Percentiles rank a stretch among this genome's conserved stretches.
These are phyloP conservation scores for Neckera pumila DNA, from an alignment of 225 moss, liverwort and hornwort genomes.

Conservation along the genomic window DNA sequence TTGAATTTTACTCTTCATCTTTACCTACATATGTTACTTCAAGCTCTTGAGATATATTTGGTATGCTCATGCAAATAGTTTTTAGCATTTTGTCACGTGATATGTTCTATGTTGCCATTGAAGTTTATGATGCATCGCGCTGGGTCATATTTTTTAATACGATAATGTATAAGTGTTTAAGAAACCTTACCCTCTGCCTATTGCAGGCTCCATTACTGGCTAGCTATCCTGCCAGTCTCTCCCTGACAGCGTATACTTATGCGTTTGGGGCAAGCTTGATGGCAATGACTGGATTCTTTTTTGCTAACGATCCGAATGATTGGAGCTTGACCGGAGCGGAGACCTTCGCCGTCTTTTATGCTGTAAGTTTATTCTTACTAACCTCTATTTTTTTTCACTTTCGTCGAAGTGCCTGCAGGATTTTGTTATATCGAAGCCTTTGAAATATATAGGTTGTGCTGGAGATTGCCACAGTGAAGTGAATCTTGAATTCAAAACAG, in stretches of 20 bases:
- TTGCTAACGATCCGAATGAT: conserved; percentile 30
- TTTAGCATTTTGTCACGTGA: not conserved
- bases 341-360: conserved; percentile 60
- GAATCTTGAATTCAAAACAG: not conserved
- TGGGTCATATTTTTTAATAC: not conserved
- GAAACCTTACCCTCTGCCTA: not conserved
- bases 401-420: not conserved
- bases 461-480: not conserved
- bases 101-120: not conserved
- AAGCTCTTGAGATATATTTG: not conserved
- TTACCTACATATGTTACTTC: not conserved
- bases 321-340: conserved; percentile 54
- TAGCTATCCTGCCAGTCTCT: conserved; percentile 63
- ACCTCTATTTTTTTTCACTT: not conserved
- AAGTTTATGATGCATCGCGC: not conserved
- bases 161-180: not conserved
- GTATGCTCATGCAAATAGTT: not conserved
- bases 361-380: conserved; percentile 30
- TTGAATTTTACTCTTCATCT: not conserved
- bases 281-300: conserved; percentile 38
- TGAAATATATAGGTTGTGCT: not conserved
- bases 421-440: not conserved
- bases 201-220: conserved; percentile 77
- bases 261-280: conserved; percentile 61
- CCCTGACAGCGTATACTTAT: conserved; percentile 83